Percentiles rank a stretch among this genome's conserved stretches.
Evolutionary conservation across 805 yeast species (phyloP).

Genomic region (Candida incommunis): DNA sequence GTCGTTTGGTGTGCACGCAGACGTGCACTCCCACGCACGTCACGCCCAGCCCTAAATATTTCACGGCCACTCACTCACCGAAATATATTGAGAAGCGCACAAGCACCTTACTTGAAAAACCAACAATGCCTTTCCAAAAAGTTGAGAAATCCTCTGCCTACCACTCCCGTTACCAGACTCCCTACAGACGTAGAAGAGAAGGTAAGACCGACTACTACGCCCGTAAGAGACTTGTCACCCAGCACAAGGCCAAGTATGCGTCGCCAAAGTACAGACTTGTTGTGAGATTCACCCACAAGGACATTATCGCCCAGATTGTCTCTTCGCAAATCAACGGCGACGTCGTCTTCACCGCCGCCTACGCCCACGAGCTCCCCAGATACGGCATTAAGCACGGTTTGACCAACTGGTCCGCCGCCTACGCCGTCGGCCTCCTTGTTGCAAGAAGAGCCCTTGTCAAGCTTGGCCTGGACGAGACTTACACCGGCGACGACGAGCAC

Average conservation of each 20-base stretch:
- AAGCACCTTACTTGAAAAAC: no score
- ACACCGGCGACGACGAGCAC: conserved; percentile 97
- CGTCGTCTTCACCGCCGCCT: conserved; percentile 90
- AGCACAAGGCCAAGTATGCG: conserved; percentile 99
- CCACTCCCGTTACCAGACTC: conserved; percentile 99
- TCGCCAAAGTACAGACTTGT: conserved; percentile 99
- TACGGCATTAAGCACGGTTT: conserved; percentile 97
- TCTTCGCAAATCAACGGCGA: conserved; percentile 97
- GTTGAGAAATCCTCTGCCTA: conserved; percentile 74
- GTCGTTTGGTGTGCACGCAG: no score
- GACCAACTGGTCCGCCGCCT: conserved; percentile 99
- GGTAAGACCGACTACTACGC: conserved; percentile 99
- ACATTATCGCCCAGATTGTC: conserved; percentile 94
- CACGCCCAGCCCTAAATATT: conserved; percentile 1
- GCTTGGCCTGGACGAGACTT: conserved; percentile 96
- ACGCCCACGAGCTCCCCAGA: conserved; percentile 96
- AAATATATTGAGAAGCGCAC: neutral
- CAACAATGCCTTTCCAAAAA: conserved; percentile 65
- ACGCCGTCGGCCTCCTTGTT: conserved; percentile 94
- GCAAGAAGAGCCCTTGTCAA: conserved; percentile 98
- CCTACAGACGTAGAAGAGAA: conserved; percentile 99
- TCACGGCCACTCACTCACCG: no score
- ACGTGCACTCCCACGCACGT: no score
- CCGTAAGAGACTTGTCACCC: conserved; percentile 98
- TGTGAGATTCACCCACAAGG: conserved; percentile 99